phyloP scores from a whole-genome alignment of 1,284 basidiomycete species.

The Ustanciosporium gigantosporum region DNA sequence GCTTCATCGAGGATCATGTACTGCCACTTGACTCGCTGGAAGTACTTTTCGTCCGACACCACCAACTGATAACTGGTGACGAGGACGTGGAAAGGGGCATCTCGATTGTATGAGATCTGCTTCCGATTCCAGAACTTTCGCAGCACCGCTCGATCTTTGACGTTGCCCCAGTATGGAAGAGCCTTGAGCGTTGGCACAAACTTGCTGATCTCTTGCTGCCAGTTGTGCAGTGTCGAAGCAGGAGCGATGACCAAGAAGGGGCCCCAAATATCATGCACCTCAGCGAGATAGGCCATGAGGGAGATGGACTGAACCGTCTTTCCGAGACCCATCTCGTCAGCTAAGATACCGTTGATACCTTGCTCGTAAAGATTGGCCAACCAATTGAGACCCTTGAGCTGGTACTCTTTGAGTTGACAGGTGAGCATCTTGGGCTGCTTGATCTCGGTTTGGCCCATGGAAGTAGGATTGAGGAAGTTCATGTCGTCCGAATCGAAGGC shows the following conservation, averaged over 20 bases:
- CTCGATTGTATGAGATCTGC: slow-evolving; percentile 90
- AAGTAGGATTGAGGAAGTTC: slow-evolving; percentile 98
- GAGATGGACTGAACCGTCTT: slow-evolving; percentile 99
- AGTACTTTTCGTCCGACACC: slow-evolving; percentile 96
- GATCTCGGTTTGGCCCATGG: slow-evolving; percentile 77
- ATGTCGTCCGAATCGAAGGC: slow-evolving; percentile 75
- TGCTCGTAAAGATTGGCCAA: slow-evolving; percentile 97
- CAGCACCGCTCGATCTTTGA: slow-evolving; percentile 90
- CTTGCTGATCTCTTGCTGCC: slow-evolving; percentile 96
- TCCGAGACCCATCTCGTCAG: slow-evolving; percentile 79
- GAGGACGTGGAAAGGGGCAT: slow-evolving; percentile 94
- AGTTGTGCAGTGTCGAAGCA: slow-evolving; percentile 96
- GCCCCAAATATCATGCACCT: slow-evolving; percentile 98
- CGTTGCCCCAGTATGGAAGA: slow-evolving; percentile 96
- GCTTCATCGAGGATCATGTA: slow-evolving; percentile 99
- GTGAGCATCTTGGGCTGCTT: slow-evolving; percentile 94
- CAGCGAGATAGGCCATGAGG: slow-evolving; percentile 91
- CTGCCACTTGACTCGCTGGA: slow-evolving; percentile 97
- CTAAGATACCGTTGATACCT: slow-evolving; percentile 70
- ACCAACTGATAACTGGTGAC: slow-evolving; percentile 98
- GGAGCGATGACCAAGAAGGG: slow-evolving; percentile 99
- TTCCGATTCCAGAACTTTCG: slow-evolving; percentile 99
- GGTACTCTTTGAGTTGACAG: slow-evolving; percentile 97
- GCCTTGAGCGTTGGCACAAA: slow-evolving; percentile 94
- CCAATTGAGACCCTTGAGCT: slow-evolving; percentile 98